phyloP scores from a whole-genome alignment of 148 eudicot species.

The Silene latifolia region DNA sequence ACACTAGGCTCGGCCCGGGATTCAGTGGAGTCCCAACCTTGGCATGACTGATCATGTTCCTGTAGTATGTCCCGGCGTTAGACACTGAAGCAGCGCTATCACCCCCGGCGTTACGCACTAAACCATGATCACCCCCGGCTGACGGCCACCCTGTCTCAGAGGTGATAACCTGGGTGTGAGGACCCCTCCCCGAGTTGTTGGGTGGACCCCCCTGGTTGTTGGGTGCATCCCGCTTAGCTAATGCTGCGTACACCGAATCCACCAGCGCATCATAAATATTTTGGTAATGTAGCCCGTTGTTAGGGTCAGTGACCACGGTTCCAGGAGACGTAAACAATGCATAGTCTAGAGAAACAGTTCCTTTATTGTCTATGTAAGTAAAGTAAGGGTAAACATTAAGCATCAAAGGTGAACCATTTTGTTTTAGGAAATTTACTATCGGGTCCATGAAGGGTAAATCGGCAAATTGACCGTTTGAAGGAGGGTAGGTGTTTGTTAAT shows the following conservation, averaged over 20 bases:
- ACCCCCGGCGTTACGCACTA: too few relatives aligned
- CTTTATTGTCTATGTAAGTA: background rate
- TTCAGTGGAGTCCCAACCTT: conserved; percentile 23
- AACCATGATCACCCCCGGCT: conserved; percentile 4
- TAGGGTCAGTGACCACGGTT: conserved; percentile 2
- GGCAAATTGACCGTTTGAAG: conserved; percentile 23
- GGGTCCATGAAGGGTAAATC: conserved; percentile 17
- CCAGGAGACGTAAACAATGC: conserved; percentile 22
- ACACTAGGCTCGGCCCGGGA: conserved; percentile 20
- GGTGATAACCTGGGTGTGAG: conserved; percentile 28
- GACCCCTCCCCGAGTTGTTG: conserved; percentile 15
- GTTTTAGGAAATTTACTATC: conserved; percentile 20
- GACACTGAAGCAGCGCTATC: conserved; percentile 15
- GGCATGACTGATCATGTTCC: conserved; percentile 29
- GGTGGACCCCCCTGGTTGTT: conserved; percentile 13
- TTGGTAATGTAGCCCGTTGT: conserved; percentile 17
- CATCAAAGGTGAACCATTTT: conserved; percentile 25
- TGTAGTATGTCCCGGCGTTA: conserved; percentile 28
- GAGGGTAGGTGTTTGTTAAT: conserved; percentile 19
- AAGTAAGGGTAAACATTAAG: conserved; percentile 41
- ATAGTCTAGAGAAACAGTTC: conserved; percentile 3
- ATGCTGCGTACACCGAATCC: conserved; percentile 33
- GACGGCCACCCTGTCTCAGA: conserved; percentile 27
- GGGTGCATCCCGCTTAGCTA: conserved; percentile 23
- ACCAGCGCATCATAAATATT: conserved; percentile 36